Base-by-base conservation (phyloP, 2,329 filamentous ascomycete species). In the Colletotrichum agaves region DNA sequence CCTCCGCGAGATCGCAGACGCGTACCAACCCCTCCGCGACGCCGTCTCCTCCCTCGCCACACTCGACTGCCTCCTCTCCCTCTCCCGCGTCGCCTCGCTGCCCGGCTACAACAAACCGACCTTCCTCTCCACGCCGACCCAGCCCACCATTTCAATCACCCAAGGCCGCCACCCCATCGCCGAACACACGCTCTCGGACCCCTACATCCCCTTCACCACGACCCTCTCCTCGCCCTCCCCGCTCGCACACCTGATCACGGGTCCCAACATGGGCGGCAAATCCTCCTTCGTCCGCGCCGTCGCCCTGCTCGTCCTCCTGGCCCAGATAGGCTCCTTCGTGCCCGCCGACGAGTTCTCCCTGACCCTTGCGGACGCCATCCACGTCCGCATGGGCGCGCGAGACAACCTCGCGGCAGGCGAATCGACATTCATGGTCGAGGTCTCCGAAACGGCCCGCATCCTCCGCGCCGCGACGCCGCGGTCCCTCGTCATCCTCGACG, bases 231-330 rank as follows among this genome's bases (percentile, higher is more conserved):
- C 89, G 3, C 85, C 88, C 1, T 76, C 83, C 0, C 87, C 89
- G 0, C 86, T 92, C 5, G 93, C 93, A 2, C 88, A 98, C 72
- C 90, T 98, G 63, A 91, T 99, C 74, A 99, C 96, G 0, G 96
- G 96, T 0, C 96, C 96, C 33, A 99, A 99, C 81, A 99, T 99
- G 96, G 96, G 96, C 74, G 96, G 96, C 63, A 99, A 99, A 77
- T 97, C 93, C n/a, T 96, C 92, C 65, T 99, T 97, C 78, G 95
- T 99, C 21, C 93, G 96, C 60, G 93, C 94, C 72, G 90, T 97
- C 49, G 95, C 96, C 10, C 88, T 99, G 6, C 93, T 98, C 70
- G 88, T 92, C 53, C 94, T 99, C 74, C 94, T 99, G 83, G 94
- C 93, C 7, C 96, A 99, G 76, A 91, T 98, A 71, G 96, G 96